Conservation (phyloP, 2,329 filamentous ascomycete genomes). For the Monilinia polystroma region DNA sequence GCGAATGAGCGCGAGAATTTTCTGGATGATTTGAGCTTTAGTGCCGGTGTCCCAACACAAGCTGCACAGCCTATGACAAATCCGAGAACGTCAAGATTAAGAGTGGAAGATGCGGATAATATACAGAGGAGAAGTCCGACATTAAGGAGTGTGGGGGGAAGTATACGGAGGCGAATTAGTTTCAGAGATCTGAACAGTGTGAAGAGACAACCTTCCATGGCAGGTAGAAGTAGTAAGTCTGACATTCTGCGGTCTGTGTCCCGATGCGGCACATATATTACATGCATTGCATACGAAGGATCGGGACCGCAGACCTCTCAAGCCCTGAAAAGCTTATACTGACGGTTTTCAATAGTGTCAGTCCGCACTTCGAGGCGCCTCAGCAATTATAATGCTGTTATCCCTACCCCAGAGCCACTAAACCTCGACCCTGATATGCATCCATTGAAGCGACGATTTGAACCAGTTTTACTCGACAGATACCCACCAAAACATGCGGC, state of each 20-base stretch:
- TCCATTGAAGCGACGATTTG: constrained; percentile 87
- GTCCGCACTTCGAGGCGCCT: constrained; percentile 81
- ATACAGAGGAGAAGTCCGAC: constrained; percentile 46
- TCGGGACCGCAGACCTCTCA: constrained; percentile 20
- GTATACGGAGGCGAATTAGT: constrained; percentile 88
- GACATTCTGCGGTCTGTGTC: neutral
- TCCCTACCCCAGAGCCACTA: constrained; percentile 87
- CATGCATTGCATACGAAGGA: constrained; percentile 14
- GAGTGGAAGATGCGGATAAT: constrained; percentile 63
- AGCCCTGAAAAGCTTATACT: constrained; percentile 23
- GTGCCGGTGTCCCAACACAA: constrained; percentile 69
- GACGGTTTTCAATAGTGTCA: constrained; percentile 50
- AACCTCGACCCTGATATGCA: constrained; percentile 92
- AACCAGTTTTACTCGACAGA: constrained; percentile 91
- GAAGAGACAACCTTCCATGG: constrained; percentile 77
- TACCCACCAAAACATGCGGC: constrained; percentile 82
- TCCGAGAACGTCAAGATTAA: constrained; percentile 78
- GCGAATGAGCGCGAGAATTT: constrained; percentile 93
- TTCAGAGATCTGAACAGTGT: constrained; percentile 93
- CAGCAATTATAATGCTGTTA: constrained; percentile 98
- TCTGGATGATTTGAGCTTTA: constrained; percentile 86
- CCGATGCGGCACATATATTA: constrained; percentile 19
- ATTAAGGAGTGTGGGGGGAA: constrained; percentile 63
- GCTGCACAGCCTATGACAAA: constrained; percentile 70
- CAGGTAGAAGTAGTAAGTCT: constrained; percentile 66